phyloP scores from a whole-genome alignment of 2,329 filamentous ascomycete species.

The Tolypocladium tropicale region DNA sequence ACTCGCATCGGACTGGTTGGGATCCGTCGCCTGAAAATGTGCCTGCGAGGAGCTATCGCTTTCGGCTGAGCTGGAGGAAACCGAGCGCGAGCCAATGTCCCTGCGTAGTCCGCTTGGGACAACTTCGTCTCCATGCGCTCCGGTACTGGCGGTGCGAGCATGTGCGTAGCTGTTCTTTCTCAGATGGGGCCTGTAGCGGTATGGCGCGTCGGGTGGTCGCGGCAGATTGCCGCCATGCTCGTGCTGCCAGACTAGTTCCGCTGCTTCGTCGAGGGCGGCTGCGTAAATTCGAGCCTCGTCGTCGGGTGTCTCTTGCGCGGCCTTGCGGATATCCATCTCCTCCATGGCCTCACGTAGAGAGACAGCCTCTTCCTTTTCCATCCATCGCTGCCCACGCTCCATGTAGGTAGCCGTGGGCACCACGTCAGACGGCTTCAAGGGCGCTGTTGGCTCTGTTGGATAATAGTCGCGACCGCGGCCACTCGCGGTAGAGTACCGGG shows the following conservation, averaged over 20 bases:
- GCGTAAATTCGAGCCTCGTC: conserved; percentile 57
- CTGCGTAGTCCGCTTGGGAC: conserved; percentile 31
- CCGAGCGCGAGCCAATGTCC: conserved; percentile 31
- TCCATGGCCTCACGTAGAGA: conserved; percentile 64
- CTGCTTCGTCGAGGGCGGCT: conserved; percentile 66
- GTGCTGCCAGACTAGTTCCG: conserved; percentile 70
- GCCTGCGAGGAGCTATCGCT: conserved; percentile 29
- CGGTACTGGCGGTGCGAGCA: conserved; percentile 50
- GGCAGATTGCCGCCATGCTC: conserved; percentile 42
- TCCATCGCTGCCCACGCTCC: conserved; percentile 64
- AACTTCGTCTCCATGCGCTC: conserved; percentile 33
- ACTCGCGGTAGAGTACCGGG: conserved; percentile 38
- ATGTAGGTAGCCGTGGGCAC: conserved; percentile 60
- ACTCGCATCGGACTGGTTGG: conserved; percentile 7
- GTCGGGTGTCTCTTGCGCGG: conserved; percentile 18
- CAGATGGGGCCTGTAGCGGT: conserved; percentile 58
- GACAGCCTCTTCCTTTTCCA: conserved; percentile 68
- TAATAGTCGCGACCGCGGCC: conserved; percentile 41
- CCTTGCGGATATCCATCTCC: conserved; percentile 52
- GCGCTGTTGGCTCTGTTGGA: conserved; percentile 28
- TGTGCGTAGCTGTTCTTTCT: conserved; percentile 63
- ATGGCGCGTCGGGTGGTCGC: conserved; percentile 52
- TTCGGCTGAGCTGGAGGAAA: conserved; percentile 42
- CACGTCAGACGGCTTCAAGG: conserved; percentile 48
- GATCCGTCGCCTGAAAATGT: conserved; percentile 17